Evolutionary conservation across 768 basidiomycete genomes (phyloP), one percentile per base, ranked within the genome.

Genomic region (Strobilomyces confusus): DNA sequence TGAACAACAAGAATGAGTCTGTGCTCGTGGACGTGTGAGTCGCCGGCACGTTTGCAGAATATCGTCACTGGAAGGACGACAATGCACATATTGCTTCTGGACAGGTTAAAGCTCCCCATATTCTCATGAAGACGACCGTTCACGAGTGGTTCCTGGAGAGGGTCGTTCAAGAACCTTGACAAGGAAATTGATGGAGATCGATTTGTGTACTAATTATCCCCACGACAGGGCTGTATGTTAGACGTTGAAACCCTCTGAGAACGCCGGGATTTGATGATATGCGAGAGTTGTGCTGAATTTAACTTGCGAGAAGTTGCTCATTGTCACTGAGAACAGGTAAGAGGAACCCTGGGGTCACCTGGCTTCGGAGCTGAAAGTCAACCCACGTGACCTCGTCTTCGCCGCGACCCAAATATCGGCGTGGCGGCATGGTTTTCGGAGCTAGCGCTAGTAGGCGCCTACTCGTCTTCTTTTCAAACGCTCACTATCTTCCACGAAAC

Each of bases 1-100:
- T 34, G n/a, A 48, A 37, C 36, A 37, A 5, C 2, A 42, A 48
- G 19, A 49, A 50, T n/a, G 30, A 45, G 20, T 6, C 7, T 25
- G 57, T 44, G 19, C 34, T 52, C 1, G 40, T 44, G 3, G 19
- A 25, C 3, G 54, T 50, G 4, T 19, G 33, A 20, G 32, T 52
- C 2, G 33, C 57, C 9, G 60, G 65, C 13, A 59, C 57, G 17
- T 62, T 64, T 15, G 30, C 43, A 6, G 65, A 57, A 13, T 64
- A 55, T 43, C 55, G 55, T 44, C 47, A 22, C 22, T 56, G 54
- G 55, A 60, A 42, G 33, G 41, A 32, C 15, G 43, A 52, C 43
- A 36, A 6, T 11, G 22, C 11, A 15, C 57, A 57, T 2, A 9
- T 50, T 2, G 38, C n/a, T 2, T 45, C 43, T 5, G 55, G 47